Percentiles rank a stretch among this genome's conserved stretches.
These are phyloP conservation scores for Penicillium paxilli DNA, from an alignment of 495 filamentous ascomycete species.

Conservation along the genomic window DNA sequence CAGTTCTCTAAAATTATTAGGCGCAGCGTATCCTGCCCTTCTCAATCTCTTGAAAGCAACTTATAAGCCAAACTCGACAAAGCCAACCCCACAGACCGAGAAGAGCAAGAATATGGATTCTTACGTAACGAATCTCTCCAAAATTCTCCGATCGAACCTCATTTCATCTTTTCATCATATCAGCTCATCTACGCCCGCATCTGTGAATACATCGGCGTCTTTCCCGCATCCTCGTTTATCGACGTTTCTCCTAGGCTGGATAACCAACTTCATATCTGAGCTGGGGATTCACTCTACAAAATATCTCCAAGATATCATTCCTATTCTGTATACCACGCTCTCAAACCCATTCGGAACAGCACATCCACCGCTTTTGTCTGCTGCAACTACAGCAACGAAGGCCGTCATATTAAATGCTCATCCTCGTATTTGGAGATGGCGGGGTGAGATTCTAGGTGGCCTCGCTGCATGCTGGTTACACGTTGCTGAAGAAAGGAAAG, in stretches of 20 bases:
- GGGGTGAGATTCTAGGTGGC: conserved; percentile 67
- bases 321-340: conserved; percentile 64
- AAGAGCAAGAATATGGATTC: conserved; percentile 15
- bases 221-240: conserved; percentile 45
- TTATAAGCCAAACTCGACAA: conserved; percentile 17
- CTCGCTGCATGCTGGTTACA: conserved; percentile 68
- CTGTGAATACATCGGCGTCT: conserved; percentile 49
- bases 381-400: conserved; percentile 55
- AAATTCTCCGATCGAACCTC: conserved; percentile 40
- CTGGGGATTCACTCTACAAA: conserved; percentile 71
- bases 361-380: conserved; percentile 52
- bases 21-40: conserved; percentile 66
- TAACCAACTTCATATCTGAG: conserved; percentile 50
- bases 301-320: conserved; percentile 73
- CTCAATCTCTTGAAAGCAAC: conserved; percentile 54
- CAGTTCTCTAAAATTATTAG: conserved; percentile 66
- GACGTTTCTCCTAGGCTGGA: conserved; percentile 58
- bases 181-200: conserved; percentile 39
- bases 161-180: conserved; percentile 50
- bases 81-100: conserved; percentile 7
- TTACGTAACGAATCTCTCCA: conserved; percentile 23
- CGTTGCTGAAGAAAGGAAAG: conserved; percentile 43
- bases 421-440: conserved; percentile 65
- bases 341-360: conserved; percentile 68
- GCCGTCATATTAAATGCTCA: conserved; percentile 68